These are phyloP conservation scores for Claviceps spartinae DNA, from an alignment of 2,329 filamentous ascomycete genomes.

Conservation along the genomic window DNA sequence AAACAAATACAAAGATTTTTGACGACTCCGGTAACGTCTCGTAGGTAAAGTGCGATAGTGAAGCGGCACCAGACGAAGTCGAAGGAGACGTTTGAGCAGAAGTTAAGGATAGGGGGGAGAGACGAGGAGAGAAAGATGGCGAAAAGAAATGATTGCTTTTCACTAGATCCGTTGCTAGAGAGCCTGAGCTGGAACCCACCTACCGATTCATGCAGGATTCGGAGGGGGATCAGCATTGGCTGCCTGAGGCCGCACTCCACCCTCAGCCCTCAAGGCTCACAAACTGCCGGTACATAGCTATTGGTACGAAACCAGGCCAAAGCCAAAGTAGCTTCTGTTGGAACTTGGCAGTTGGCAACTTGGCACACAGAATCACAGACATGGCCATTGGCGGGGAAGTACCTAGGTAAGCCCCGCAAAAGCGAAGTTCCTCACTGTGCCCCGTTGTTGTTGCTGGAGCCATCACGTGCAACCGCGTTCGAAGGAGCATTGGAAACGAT, in stretches of 20 bases:
- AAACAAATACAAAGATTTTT: background rate
- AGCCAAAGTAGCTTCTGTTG: background rate
- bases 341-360: background rate
- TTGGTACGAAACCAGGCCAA: background rate
- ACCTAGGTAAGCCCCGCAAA: background rate
- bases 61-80: conserved; percentile 3
- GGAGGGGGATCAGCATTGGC: background rate
- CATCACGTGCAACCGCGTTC: conserved; percentile 3
- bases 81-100: conserved; percentile 1
- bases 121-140: conserved; percentile 4
- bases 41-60: background rate
- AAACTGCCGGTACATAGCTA: background rate
- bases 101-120: conserved; percentile 1
- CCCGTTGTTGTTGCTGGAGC: background rate
- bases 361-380: background rate
- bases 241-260: conserved; percentile 8
- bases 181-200: conserved; percentile 10
- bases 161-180: conserved; percentile 9
- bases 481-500: background rate
- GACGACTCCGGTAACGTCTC: conserved; percentile 1
- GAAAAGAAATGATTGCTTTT: conserved; percentile 9
- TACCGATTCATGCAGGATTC: conserved; percentile 3
- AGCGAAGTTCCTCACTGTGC: background rate
- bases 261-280: no score
- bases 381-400: no score